Percentiles rank a stretch among this genome's conserved stretches.
Evolutionary conservation across 2,329 filamentous ascomycete genomes (phyloP).

Genomic region (Elsinoe necatrix): DNA sequence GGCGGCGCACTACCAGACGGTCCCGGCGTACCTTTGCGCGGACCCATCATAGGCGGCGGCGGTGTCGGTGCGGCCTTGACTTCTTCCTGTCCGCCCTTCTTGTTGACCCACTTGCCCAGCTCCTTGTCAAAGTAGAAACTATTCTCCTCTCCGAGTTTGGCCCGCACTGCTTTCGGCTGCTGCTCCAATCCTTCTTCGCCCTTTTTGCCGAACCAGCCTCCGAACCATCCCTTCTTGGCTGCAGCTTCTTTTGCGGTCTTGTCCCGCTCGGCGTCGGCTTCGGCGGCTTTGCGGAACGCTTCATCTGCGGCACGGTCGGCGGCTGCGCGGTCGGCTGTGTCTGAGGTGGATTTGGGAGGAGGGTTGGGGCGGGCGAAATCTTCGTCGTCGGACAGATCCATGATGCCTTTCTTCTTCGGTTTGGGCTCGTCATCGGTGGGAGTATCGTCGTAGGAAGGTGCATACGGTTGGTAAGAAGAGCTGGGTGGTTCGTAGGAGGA

Average conservation of each 20-base stretch:
- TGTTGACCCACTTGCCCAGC: conserved; percentile 97
- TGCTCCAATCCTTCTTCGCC: conserved; percentile 37
- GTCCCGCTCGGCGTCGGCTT: conserved; percentile 57
- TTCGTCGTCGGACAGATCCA: conserved; percentile 75
- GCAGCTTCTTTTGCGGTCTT: conserved; percentile 43
- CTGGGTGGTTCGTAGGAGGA: conserved; percentile 51
- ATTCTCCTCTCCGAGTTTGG: conserved; percentile 89
- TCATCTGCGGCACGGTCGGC: conserved; percentile 72
- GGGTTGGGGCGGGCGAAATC: conserved; percentile 45
- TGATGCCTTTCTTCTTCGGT: conserved; percentile 65
- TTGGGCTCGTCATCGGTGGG: conserved; percentile 37
- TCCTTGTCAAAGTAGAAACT: conserved; percentile 92
- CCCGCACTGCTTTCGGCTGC: conserved; percentile 61
- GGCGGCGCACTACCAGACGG: conserved; percentile 22
- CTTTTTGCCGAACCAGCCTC: conserved; percentile 71
- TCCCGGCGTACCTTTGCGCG: conserved; percentile 9
- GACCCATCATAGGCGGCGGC: conserved; percentile 53
- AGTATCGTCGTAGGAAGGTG: conserved; percentile 43
- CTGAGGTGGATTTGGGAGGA: conserved; percentile 17
- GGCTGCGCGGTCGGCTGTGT: conserved; percentile 52
- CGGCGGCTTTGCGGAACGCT: conserved; percentile 75
- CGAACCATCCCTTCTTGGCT: conserved; percentile 62
- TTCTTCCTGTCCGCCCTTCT: conserved; percentile 64
- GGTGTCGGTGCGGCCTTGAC: conserved; percentile 48
- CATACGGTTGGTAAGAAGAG: conserved; percentile 43